These are phyloP conservation scores for Tinospora cordifolia DNA, from an alignment of 164 flowering plant genomes.

Conservation along the genomic window DNA sequence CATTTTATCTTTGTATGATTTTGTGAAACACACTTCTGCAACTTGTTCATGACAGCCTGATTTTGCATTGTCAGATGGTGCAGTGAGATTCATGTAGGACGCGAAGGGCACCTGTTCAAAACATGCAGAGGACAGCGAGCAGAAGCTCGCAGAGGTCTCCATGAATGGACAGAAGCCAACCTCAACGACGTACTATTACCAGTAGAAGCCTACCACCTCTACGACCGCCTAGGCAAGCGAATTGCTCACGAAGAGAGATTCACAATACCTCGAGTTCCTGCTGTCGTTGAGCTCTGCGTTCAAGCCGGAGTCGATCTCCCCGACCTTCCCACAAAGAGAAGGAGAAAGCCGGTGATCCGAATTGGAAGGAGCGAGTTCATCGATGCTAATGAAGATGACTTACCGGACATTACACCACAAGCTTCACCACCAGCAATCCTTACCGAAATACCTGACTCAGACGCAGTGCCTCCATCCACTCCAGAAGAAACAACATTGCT, in stretches of 20 bases:
- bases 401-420: conserved; percentile 60
- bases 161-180: conserved; percentile 66
- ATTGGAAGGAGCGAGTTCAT: conserved; percentile 60
- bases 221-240: conserved; percentile 11
- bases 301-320: conserved; percentile 93
- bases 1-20: neutral
- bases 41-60: neutral
- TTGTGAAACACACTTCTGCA: neutral
- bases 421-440: conserved; percentile 28
- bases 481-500: conserved; percentile 46
- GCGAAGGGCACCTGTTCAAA: conserved; percentile 79
- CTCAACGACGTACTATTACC: conserved; percentile 68
- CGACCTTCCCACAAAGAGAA: conserved; percentile 77
- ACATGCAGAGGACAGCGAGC: conserved; percentile 69
- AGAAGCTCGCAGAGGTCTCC: conserved; percentile 52
- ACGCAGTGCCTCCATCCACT: conserved; percentile 41
- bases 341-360: conserved; percentile 85
- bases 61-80: conserved; percentile 52
- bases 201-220: conserved; percentile 74
- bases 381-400: conserved; percentile 90
- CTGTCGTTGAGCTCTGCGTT: conserved; percentile 86
- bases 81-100: conserved; percentile 86
- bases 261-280: conserved; percentile 75
- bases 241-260: conserved; percentile 79
- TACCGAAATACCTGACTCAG: conserved; percentile 50